These are phyloP conservation scores for Cytospora leucostoma DNA, from an alignment of 2,329 filamentous ascomycete species.

Conservation along the genomic window DNA sequence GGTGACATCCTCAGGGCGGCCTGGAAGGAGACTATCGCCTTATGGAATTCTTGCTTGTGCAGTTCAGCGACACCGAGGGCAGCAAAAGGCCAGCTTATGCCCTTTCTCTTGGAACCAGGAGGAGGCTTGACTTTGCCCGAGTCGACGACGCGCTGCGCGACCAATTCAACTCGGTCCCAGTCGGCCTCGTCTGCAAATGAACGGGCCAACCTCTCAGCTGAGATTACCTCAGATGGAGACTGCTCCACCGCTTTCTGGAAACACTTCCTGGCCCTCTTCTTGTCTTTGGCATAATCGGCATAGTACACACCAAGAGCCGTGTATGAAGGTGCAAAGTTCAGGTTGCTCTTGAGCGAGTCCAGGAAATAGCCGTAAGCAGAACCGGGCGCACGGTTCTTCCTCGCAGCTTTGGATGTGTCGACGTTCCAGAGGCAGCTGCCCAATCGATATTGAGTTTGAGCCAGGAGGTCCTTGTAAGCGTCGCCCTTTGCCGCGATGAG, in stretches of 20 bases:
- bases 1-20: conserved; percentile 81
- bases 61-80: conserved; percentile 92
- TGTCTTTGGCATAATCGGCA: conserved; percentile 85
- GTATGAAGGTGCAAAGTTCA: conserved; percentile 87
- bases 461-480: conserved; percentile 69
- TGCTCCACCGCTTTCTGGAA: conserved; percentile 97
- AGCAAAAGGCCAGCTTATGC: conserved; percentile 93
- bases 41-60: conserved; percentile 87
- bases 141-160: conserved; percentile 87
- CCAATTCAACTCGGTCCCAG: conserved; percentile 94
- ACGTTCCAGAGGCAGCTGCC: conserved; percentile 86
- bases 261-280: conserved; percentile 81
- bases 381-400: conserved; percentile 68
- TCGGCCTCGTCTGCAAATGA: conserved; percentile 88
- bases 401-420: conserved; percentile 70
- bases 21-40: conserved; percentile 90
- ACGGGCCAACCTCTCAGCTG: conserved; percentile 82
- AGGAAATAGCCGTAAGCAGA: conserved; percentile 85
- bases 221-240: conserved; percentile 80
- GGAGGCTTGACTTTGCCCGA: conserved; percentile 91
- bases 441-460: conserved; percentile 83
- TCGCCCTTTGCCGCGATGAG: conserved; percentile 63
- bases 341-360: conserved; percentile 78
- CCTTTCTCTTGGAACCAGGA: conserved; percentile 89
- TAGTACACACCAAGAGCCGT: conserved; percentile 90